Conservation (phyloP, 2,329 filamentous ascomycete species). For the Sclerotinia minor region DNA sequence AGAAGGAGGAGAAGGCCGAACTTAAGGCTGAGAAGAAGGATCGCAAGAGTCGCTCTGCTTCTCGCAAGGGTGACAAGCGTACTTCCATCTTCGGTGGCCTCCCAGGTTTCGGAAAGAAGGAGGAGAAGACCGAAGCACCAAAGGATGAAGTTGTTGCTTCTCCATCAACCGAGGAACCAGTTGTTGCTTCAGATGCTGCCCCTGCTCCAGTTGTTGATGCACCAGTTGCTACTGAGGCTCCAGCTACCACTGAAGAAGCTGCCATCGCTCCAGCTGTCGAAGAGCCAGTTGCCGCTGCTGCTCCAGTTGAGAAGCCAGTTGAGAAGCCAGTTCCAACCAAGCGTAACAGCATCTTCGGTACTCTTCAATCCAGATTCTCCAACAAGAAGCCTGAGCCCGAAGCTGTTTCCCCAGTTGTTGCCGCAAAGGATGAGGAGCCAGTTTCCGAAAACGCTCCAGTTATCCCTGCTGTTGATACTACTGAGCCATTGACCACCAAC, state of each 20-base stretch:
- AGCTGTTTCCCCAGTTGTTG: slow-evolving; percentile 34
- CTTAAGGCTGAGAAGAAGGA: slow-evolving; percentile 57
- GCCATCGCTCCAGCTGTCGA: slow-evolving; percentile 46
- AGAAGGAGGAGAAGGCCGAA: slow-evolving; percentile 44
- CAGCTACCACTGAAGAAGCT: slow-evolving; percentile 11
- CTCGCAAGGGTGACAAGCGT: slow-evolving; percentile 56
- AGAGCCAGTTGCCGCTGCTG: slow-evolving; percentile 38
- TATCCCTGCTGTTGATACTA: slow-evolving; percentile 41
- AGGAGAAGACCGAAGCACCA: slow-evolving; percentile 42
- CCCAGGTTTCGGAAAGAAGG: slow-evolving; percentile 47
- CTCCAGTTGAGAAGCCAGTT: slow-evolving; percentile 27
- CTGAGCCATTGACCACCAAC: slow-evolving; percentile 39
- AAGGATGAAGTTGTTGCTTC: slow-evolving; percentile 34
- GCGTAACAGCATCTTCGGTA: slow-evolving; percentile 42
- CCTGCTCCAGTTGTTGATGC: slow-evolving; percentile 40
- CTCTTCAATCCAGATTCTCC: slow-evolving; percentile 38
- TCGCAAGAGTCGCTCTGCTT: slow-evolving; percentile 62
- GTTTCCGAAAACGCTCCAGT: slow-evolving; percentile 42
- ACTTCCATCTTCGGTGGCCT: slow-evolving; percentile 62
- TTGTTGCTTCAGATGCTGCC: slow-evolving; percentile 27
- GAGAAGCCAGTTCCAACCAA: slow-evolving; percentile 40
- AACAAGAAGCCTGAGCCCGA: slow-evolving; percentile 40
- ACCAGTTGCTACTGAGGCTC: slow-evolving; percentile 27
- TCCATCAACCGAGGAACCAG: slow-evolving; percentile 32
- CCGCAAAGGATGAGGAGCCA: slow-evolving; percentile 41